These are phyloP conservation scores for Allomyces macrogynus DNA, from an alignment of 192 early-diverging fungal species.

Conservation along the genomic window DNA sequence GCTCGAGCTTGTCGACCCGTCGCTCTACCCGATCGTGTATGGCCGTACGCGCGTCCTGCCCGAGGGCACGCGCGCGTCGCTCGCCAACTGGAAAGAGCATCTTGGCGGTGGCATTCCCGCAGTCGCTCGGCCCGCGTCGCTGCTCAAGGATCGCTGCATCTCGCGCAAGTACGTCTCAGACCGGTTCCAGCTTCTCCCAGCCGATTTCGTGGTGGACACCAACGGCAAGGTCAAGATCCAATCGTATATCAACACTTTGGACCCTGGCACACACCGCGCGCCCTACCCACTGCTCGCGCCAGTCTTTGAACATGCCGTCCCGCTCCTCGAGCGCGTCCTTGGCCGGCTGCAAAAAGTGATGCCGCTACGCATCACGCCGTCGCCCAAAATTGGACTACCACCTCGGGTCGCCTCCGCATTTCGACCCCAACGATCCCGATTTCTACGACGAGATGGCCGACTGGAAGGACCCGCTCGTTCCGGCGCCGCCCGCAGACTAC, in stretches of 20 bases:
- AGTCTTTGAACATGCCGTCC: conserved; percentile 34
- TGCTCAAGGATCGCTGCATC: background rate
- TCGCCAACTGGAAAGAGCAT: background rate
- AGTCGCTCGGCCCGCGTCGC: background rate
- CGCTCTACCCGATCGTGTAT: conserved; percentile 22
- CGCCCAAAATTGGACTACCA: conserved; percentile 1
- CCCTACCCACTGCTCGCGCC: conserved; percentile 26
- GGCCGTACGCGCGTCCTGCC: conserved; percentile 5
- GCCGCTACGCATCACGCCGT: background rate
- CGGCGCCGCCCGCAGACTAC: background rate
- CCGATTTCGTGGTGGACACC: conserved; percentile 29
- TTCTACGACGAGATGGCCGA: background rate
- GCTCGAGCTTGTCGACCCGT: conserved; percentile 27
- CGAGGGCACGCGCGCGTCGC: background rate
- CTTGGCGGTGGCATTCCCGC: background rate
- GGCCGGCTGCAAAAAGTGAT: background rate
- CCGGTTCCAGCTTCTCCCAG: conserved; percentile 40
- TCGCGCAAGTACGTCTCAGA: background rate
- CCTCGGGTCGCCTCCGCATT: background rate
- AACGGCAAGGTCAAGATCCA: conserved; percentile 22
- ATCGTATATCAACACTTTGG: conserved; percentile 59
- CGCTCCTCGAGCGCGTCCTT: conserved; percentile 35
- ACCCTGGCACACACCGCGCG: conserved; percentile 22
- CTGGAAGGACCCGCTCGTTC: background rate
- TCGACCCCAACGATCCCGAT: background rate